Conservation (phyloP, 2,329 filamentous ascomycete species). For the Tothia fuscella region DNA sequence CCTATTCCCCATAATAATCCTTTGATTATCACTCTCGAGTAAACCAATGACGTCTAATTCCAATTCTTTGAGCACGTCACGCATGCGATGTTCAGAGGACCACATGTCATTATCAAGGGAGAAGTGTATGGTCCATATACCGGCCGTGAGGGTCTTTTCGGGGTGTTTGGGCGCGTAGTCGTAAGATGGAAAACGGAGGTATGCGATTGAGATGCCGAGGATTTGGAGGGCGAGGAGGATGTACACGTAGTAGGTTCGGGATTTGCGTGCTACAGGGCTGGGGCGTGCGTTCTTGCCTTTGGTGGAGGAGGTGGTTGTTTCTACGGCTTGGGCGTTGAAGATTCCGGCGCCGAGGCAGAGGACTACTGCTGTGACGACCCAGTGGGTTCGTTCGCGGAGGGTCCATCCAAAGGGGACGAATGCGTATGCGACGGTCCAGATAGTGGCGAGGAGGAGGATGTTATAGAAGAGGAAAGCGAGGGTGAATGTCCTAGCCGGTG, state of each 20-base stretch:
- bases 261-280: slow-evolving; percentile 37
- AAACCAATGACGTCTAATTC: slow-evolving; percentile 96
- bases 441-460: slow-evolving; percentile 88
- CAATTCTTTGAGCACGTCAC: slow-evolving; percentile 80
- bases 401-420: slow-evolving; percentile 92
- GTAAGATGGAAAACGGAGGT: slow-evolving; percentile 83
- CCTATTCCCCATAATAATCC: slow-evolving; percentile 99
- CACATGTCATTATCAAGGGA: slow-evolving; percentile 98
- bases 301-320: slow-evolving; percentile 29
- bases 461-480: slow-evolving; percentile 87
- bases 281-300: slow-evolving; percentile 33
- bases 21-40: slow-evolving; percentile 83
- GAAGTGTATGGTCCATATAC: slow-evolving; percentile 99
- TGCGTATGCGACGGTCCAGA: slow-evolving; percentile 96
- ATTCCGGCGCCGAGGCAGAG: slow-evolving; percentile 72
- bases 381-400: slow-evolving; percentile 88
- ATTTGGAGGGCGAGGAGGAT: slow-evolving; percentile 67
- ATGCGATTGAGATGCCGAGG: slow-evolving; percentile 67
- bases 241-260: slow-evolving; percentile 57
- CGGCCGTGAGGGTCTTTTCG: slow-evolving; percentile 78
- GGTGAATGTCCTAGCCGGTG: slow-evolving; percentile 70
- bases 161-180: slow-evolving; percentile 85
- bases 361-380: slow-evolving; percentile 86
- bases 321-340: slow-evolving; percentile 51
- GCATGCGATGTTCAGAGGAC: slow-evolving; percentile 90